Percentiles rank a stretch among this genome's conserved stretches.
Evolutionary conservation across 768 basidiomycete genomes (phyloP).

Genomic region (Rhodocollybia butyracea): DNA sequence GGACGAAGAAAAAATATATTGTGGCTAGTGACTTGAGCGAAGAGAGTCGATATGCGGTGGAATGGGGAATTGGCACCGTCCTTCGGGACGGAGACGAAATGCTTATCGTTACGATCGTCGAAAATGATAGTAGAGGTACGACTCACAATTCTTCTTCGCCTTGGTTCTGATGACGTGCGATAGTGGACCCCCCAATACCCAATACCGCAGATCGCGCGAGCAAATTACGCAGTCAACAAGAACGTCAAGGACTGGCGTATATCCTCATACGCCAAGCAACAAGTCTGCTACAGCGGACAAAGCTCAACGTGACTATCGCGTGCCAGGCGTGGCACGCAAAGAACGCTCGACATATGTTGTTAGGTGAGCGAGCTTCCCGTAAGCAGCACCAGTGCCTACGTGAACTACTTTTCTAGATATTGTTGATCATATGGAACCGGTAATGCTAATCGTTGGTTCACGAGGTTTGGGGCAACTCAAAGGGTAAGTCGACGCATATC

Average conservation of each 20-base stretch:
- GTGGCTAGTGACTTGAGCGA: slow-evolving; percentile 95
- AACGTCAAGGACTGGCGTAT: slow-evolving; percentile 88
- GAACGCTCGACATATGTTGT: slow-evolving; percentile 84
- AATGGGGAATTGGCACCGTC: slow-evolving; percentile 98
- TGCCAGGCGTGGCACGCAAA: slow-evolving; percentile 99
- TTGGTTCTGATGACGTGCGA: too few relatives aligned
- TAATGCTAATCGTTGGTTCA: slow-evolving; percentile 95
- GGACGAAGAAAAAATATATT: slow-evolving; percentile 70
- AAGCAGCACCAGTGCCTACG: too few relatives aligned
- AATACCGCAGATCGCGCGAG: slow-evolving; percentile 70
- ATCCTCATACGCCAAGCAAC: slow-evolving; percentile 89
- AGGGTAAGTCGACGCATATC: slow-evolving; percentile 50
- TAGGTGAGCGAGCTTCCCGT: slow-evolving; percentile 32
- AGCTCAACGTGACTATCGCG: slow-evolving; percentile 77
- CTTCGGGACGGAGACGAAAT: slow-evolving; percentile 92
- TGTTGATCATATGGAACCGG: slow-evolving; percentile 82
- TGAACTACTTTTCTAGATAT: too few relatives aligned
- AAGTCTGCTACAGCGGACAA: slow-evolving; percentile 85
- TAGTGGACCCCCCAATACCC: slow-evolving; percentile 68
- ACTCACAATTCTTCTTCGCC: slow-evolving; percentile 10
- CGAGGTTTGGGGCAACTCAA: slow-evolving; percentile 85
- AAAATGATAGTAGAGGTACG: slow-evolving; percentile 88
- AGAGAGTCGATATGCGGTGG: slow-evolving; percentile 91
- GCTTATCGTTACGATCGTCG: slow-evolving; percentile 87
- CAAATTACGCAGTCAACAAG: slow-evolving; percentile 88